A percentile compares a stretch with the other conserved stretches of the same genome.
Evolutionary conservation across 2,329 filamentous ascomycete species (phyloP).

Genomic region (Cercospora sp.): DNA sequence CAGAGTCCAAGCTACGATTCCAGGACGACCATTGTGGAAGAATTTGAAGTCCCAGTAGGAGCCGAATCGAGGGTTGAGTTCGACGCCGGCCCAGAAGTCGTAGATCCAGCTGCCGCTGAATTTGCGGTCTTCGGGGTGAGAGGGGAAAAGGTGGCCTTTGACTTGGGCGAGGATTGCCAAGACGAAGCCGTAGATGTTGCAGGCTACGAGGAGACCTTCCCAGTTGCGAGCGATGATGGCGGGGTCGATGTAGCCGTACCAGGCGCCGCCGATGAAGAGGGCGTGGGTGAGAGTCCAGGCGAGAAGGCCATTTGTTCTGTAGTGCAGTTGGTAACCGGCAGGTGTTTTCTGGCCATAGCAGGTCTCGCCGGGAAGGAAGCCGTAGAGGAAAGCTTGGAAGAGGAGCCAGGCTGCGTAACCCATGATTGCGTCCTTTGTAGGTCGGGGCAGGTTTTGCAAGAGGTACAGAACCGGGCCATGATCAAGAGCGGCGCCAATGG

Average conservation of each 20-base stretch:
- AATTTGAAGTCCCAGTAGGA: slow-evolving; percentile 22
- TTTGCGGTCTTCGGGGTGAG: slow-evolving; percentile 23
- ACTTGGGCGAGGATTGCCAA: slow-evolving; percentile 18
- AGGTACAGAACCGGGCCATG: slow-evolving; percentile 13
- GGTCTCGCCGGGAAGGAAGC: slow-evolving; percentile 9
- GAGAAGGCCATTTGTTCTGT: slow-evolving; percentile 20
- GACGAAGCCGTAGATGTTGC: slow-evolving; percentile 23
- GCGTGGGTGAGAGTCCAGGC: slow-evolving; percentile 23
- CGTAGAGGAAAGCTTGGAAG: slow-evolving; percentile 17
- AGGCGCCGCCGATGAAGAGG: slow-evolving; percentile 17
- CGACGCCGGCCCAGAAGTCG: slow-evolving; percentile 27
- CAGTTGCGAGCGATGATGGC: slow-evolving; percentile 23
- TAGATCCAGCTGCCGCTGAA: slow-evolving; percentile 24
- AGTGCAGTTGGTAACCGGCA: slow-evolving; percentile 13
- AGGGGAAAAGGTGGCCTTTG: slow-evolving; percentile 23
- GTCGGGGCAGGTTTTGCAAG: slow-evolving; percentile 10
- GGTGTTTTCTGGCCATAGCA: slow-evolving; percentile 20
- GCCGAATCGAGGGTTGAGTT: slow-evolving; percentile 24
- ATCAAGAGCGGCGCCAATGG: slow-evolving; percentile 9
- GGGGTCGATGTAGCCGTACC: slow-evolving; percentile 17
- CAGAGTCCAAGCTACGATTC: slow-evolving; percentile 28
- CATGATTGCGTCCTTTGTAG: slow-evolving; percentile 6
- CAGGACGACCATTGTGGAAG: slow-evolving; percentile 23
- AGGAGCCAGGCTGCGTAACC: slow-evolving; percentile 16
- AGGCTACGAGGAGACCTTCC: slow-evolving; percentile 25